Base-by-base conservation (phyloP, 75 land plant species). In the Pinus albicaulis region DNA sequence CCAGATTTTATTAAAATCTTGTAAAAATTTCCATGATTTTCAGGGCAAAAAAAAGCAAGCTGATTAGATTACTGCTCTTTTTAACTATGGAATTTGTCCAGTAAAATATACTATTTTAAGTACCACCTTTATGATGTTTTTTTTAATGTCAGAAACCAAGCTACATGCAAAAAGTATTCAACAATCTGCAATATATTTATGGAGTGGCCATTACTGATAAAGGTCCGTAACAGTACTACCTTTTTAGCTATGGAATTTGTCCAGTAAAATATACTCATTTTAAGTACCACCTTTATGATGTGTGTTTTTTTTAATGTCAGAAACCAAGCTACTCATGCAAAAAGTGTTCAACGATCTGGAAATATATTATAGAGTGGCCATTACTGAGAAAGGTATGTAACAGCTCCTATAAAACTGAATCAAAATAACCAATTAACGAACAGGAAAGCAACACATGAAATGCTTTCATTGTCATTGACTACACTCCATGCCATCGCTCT, bases 351-450 rank as follows among this genome's bases (percentile, higher is more conserved):
- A 28, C 69, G 34, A 25, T 14, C 17, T 31, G 25, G 34, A 41
- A 65, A 31, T 34, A 65, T 34, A 28, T 5, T 65, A 34, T 65
- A 41, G 36, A 65, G 69, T 36, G 14, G 69, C 34, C 38, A 65
- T 10, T 48, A 16, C 69, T 17, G n/a, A 65, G n/a, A 64, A 65
- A 6, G 41, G 20, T 28, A 8, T 65, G 31, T 31, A 65, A 65
- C 41, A 28, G 69, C 16, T 65, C 34, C 48, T 17, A 19, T 66
- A 11, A 36, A 66, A 66, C 70, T 19, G n/a, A 68, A 68, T 68
- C 52, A 68, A 76, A 81, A 81, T n/a, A 80, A 81, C 82, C 82
- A 81, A 36, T 81, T 81, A 19, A 81, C 56, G 61, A 81, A 81
- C 82, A 78, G 77, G 20, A 56, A 81, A 31, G 82, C 80, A 28